Conservation (phyloP, 176 grass and related monocot species). For the Saccharum spontaneum region DNA sequence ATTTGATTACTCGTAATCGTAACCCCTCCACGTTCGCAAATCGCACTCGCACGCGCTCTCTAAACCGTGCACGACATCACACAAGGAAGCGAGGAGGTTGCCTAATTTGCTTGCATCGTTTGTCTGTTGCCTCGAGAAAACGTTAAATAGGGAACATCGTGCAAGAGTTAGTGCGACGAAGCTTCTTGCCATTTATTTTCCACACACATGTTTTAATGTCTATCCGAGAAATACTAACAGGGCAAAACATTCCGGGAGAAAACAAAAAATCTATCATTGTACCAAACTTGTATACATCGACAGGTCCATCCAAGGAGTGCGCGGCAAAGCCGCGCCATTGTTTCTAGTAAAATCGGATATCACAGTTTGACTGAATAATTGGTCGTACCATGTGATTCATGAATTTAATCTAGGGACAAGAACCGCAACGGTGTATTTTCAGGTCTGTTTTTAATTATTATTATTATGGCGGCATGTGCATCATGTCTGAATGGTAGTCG, state of each 20-base stretch:
- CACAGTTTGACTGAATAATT: neutral
- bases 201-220: neutral
- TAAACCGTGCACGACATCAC: neutral
- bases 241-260: neutral
- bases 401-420: neutral
- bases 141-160: neutral
- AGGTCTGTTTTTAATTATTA: neutral
- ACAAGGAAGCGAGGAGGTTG: neutral
- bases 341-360: neutral
- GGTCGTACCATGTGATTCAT: neutral
- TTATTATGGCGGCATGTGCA: too few species aligned
- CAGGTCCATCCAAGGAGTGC: too few species aligned
- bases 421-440: neutral
- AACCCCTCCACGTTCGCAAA: neutral
- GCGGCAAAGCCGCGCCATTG: too few species aligned
- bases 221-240: neutral
- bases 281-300: too few species aligned
- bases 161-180: neutral
- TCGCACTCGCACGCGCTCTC: neutral
- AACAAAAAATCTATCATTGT: too few species aligned
- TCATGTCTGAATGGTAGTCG: neutral
- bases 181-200: neutral
- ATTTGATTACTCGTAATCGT: neutral
- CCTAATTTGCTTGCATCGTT: slow-evolving; percentile 16
- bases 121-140: neutral